Percentiles rank a stretch among this genome's conserved stretches.
Conservation (phyloP, 177 flowering plant genomes). For the Tripterygium wilfordii region DNA sequence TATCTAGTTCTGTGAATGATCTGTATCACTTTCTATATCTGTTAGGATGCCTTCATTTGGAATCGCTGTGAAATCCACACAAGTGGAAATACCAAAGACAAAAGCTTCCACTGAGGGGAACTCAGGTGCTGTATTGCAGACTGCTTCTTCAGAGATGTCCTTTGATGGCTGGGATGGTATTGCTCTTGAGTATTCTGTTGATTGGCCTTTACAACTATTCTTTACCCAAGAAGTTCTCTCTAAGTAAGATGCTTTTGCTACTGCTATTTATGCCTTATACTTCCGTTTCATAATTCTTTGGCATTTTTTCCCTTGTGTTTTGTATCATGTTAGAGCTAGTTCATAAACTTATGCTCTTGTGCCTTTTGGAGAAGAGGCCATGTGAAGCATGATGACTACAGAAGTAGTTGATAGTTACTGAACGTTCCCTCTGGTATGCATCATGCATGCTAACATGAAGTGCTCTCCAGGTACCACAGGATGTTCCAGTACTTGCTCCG, state of each 20-base stretch:
- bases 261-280: background rate
- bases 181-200: constrained; percentile 91
- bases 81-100: constrained; percentile 47
- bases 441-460: constrained; percentile 5
- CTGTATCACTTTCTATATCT: constrained; percentile 5
- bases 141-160: constrained; percentile 45
- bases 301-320: background rate
- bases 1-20: too few species aligned
- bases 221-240: constrained; percentile 95
- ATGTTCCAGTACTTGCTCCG: constrained; percentile 88
- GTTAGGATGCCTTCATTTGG: constrained; percentile 82
- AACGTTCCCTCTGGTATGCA: background rate
- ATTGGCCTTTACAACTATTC: constrained; percentile 95
- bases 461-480: constrained; percentile 57
- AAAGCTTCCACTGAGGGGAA: constrained; percentile 46
- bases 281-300: background rate
- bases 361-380: too few species aligned
- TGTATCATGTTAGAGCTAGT: background rate
- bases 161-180: constrained; percentile 99
- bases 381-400: too few species aligned
- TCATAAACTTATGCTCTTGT: background rate
- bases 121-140: constrained; percentile 27
- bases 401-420: background rate
- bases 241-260: constrained; percentile 47
- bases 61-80: constrained; percentile 54